phyloP scores from a whole-genome alignment of 2,329 filamentous ascomycete genomes.

The Fusarium lyarnte region DNA sequence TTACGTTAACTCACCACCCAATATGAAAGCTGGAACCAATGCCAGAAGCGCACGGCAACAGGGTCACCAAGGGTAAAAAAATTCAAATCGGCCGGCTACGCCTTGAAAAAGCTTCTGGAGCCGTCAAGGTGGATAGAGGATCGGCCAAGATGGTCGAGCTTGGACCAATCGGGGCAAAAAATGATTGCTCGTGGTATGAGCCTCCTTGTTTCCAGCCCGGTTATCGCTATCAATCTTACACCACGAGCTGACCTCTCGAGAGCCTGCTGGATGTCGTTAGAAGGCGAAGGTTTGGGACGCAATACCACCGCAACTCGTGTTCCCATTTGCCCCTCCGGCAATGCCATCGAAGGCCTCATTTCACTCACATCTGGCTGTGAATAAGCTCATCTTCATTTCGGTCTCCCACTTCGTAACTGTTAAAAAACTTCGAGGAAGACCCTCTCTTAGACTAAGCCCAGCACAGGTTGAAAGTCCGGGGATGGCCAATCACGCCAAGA shows the following conservation, averaged over 20 bases:
- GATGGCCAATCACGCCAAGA: slow-evolving; percentile 42
- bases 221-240: slow-evolving; percentile 18
- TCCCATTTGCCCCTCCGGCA: slow-evolving; percentile 9
- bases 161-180: slow-evolving; percentile 42
- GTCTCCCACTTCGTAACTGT: slow-evolving; percentile 3
- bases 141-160: slow-evolving; percentile 17
- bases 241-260: not conserved
- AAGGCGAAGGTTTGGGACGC: not conserved
- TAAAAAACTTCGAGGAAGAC: slow-evolving; percentile 28
- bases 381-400: not conserved
- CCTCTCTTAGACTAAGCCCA: slow-evolving; percentile 13
- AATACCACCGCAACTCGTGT: not conserved
- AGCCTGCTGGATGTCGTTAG: slow-evolving; percentile 16
- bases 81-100: slow-evolving; percentile 10
- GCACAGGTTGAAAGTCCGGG: slow-evolving; percentile 41
- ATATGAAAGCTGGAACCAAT: slow-evolving; percentile 28
- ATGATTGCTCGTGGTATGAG: slow-evolving; percentile 36
- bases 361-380: not conserved
- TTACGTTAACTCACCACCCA: slow-evolving; percentile 38
- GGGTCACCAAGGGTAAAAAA: slow-evolving; percentile 5
- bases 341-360: slow-evolving; percentile 21
- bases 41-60: not conserved
- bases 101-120: slow-evolving; percentile 29
- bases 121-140: slow-evolving; percentile 29
- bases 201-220: slow-evolving; percentile 8